Evolutionary conservation across 495 filamentous ascomycete genomes (phyloP), one percentile per base, ranked within the genome.

Genomic region (Penicillium riverlandense): DNA sequence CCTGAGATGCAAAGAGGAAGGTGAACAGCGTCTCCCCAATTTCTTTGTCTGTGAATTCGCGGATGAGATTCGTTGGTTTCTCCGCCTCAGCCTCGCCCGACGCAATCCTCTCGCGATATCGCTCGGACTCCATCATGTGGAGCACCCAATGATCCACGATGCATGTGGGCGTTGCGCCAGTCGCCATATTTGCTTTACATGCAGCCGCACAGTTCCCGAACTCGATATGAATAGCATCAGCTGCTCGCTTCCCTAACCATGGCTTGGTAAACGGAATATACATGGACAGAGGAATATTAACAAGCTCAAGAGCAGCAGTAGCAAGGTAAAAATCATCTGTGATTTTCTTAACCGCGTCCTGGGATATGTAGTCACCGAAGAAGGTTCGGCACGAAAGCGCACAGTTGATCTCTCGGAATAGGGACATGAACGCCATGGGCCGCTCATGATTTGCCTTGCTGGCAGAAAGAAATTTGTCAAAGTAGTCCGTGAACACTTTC

Each of bases 1-100:
- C 91, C 66, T 97, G 91, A 28, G 86, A 91, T 33, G 91, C 91
- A 65, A 97, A 97, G 34, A 97, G 78, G 74, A 97, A 95, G 32
- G 91, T 95, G 70, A 96, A 92, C 38, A 97, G 47, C 1, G 91
- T 96, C 72, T 90, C 85, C 16, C 85, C 71, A 55, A 97, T 96
- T 59, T 97, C 91, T 43, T 84, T 83, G 50, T 96, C 83, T 54
- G 79, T 81, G 61, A 97, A 97, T 15, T 84, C 77, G 37, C 90
- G 82, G 43, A 96, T 77, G 15, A 95, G 62, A 53, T 79, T 83
- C 5, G 76, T 69, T 9, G 89, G 89, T 71, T 91, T 94, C 58
- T 83, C 80, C 2, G 77, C 54, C 10, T 74, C 69, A 37, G 83
- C 74, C 44, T 83, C 77, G 9, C 85, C 86, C 39, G 78, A 74